phyloP scores from a whole-genome alignment of 495 filamentous ascomycete species.

The Penicillium soppii region DNA sequence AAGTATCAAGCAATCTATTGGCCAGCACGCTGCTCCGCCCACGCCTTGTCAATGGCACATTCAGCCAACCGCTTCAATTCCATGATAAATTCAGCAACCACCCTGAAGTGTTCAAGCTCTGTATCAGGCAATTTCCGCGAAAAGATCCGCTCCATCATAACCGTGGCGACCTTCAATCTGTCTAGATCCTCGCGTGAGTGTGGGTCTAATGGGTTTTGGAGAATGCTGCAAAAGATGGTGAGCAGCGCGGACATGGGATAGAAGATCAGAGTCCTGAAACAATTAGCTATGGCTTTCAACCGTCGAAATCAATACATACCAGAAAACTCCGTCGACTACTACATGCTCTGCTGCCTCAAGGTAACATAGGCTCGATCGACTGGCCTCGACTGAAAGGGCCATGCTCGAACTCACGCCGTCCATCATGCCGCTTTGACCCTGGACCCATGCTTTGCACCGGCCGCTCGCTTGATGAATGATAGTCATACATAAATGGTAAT shows the following conservation, averaged over 20 bases:
- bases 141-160: constrained; percentile 45
- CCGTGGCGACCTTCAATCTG: constrained; percentile 37
- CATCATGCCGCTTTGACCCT: constrained; percentile 35
- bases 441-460: constrained; percentile 40
- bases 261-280: constrained; percentile 44
- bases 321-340: constrained; percentile 46
- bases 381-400: constrained; percentile 50
- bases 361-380: constrained; percentile 50
- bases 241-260: constrained; percentile 54
- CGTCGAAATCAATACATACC: constrained; percentile 29
- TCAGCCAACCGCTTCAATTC: constrained; percentile 45
- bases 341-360: constrained; percentile 40
- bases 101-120: constrained; percentile 46
- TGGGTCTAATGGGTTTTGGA: constrained; percentile 45
- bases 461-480: constrained; percentile 53
- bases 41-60: constrained; percentile 45
- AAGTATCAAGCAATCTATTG: constrained; percentile 1
- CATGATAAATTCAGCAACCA: constrained; percentile 48
- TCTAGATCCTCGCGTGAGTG: constrained; percentile 45
- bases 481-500: constrained; percentile 52
- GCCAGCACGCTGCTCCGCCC: constrained; percentile 23
- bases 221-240: constrained; percentile 50
- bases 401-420: constrained; percentile 51
- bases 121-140: constrained; percentile 32
- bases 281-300: neutral